A percentile compares a stretch with the other conserved stretches of the same genome.
Conservation (phyloP, 164 flowering plant genomes). For the Annona squamosa region DNA sequence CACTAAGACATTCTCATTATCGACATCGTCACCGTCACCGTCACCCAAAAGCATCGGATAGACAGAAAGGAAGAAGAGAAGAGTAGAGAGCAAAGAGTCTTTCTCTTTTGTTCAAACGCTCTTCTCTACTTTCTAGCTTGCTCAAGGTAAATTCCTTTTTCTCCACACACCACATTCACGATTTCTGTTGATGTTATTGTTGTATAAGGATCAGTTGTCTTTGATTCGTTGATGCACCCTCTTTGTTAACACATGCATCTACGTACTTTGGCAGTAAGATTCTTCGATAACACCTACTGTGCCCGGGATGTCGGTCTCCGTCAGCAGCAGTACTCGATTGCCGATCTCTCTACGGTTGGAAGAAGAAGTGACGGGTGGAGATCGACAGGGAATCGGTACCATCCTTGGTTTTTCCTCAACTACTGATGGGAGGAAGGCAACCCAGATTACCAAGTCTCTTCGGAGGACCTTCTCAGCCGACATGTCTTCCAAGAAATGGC, state of each 20-base stretch:
- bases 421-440: conserved; percentile 6
- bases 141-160: background rate
- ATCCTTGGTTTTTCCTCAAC: conserved; percentile 33
- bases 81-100: background rate
- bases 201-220: background rate
- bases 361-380: conserved; percentile 14
- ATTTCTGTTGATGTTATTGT: background rate
- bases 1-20: background rate
- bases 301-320: conserved; percentile 21
- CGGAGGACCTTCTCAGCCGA: conserved; percentile 62
- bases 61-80: background rate
- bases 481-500: conserved; percentile 62
- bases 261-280: background rate
- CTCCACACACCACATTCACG: background rate
- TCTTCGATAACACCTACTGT: background rate
- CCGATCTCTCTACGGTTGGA: conserved; percentile 14
- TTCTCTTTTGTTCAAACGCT: background rate
- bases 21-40: conserved; percentile 12
- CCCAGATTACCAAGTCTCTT: conserved; percentile 25
- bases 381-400: conserved; percentile 46
- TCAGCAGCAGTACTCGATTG: conserved; percentile 16
- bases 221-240: background rate
- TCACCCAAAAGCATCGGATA: background rate
- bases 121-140: conserved; percentile 1
- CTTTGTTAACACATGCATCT: background rate